These are phyloP conservation scores for Panicum hallii DNA, from an alignment of 202 grass and related monocot species.

Conservation along the genomic window DNA sequence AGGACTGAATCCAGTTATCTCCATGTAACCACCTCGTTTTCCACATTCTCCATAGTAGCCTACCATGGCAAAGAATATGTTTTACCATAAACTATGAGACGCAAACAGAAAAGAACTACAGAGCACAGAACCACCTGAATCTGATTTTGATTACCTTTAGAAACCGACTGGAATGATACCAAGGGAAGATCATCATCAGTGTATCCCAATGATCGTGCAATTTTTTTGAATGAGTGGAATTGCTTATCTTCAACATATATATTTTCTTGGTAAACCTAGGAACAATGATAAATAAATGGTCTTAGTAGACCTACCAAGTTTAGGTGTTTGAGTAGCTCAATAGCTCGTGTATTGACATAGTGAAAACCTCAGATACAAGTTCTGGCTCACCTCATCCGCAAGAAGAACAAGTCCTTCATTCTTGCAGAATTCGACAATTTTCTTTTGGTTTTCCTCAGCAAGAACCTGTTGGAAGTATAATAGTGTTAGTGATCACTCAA, in stretches of 20 bases:
- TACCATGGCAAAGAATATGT: conserved; percentile 40
- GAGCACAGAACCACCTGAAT: not conserved
- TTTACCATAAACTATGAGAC: conserved; percentile 3
- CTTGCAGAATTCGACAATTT: conserved; percentile 96
- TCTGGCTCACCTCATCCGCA: conserved; percentile 73
- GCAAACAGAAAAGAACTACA: not conserved
- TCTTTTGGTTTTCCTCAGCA: conserved; percentile 82
- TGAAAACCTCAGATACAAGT: conserved; percentile 29
- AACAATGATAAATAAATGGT: conserved; percentile 29
- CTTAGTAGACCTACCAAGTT: conserved; percentile 34
- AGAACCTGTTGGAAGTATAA: conserved; percentile 65
- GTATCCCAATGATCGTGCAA: conserved; percentile 87
- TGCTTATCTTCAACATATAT: conserved; percentile 89
- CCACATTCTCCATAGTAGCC: conserved; percentile 98
- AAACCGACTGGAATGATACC: conserved; percentile 90
- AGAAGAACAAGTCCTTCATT: conserved; percentile 95
- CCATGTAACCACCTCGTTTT: conserved; percentile 99
- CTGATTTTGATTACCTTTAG: conserved; percentile 69
- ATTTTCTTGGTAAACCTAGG: conserved; percentile 96
- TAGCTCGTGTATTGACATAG: conserved; percentile 12
- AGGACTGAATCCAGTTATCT: conserved; percentile 89
- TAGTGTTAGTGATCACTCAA: conserved; percentile 4
- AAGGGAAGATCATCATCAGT: conserved; percentile 78
- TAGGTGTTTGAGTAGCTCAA: conserved; percentile 4
- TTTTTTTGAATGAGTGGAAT: conserved; percentile 97